A percentile compares a stretch with the other conserved stretches of the same genome.
phyloP scores from a whole-genome alignment of 2,329 filamentous ascomycete species.

The Aspergillus costaricaensis region DNA sequence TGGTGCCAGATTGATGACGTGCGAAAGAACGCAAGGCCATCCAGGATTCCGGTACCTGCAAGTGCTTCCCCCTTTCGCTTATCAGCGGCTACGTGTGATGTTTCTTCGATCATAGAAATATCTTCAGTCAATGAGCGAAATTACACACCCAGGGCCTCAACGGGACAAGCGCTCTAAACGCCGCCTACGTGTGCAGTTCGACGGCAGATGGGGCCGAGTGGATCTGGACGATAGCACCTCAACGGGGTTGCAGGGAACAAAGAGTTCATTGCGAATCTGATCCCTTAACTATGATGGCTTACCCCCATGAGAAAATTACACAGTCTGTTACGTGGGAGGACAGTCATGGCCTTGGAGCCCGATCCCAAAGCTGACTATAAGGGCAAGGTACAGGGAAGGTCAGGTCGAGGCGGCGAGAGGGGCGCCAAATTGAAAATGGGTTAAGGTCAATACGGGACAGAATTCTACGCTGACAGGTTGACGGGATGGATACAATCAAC shows the following conservation, averaged over 20 bases:
- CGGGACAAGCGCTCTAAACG: slow-evolving; percentile 39
- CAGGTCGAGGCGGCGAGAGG: neutral
- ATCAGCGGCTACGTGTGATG: slow-evolving; percentile 17
- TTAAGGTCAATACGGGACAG: neutral
- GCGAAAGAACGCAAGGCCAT: slow-evolving; percentile 6
- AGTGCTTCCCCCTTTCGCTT: slow-evolving; percentile 8
- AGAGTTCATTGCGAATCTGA: neutral
- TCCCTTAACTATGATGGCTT: neutral
- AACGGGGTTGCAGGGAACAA: slow-evolving; percentile 10
- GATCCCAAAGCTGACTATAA: neutral
- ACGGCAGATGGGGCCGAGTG: slow-evolving; percentile 13
- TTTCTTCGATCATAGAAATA: slow-evolving; percentile 4
- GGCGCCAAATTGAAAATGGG: slow-evolving; percentile 1
- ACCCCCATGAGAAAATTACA: neutral
- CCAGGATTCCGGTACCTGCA: slow-evolving; percentile 5
- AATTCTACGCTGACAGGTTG: slow-evolving; percentile 19
- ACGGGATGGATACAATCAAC: slow-evolving; percentile 17
- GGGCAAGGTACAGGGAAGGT: slow-evolving; percentile 4
- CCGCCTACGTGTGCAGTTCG: slow-evolving; percentile 22
- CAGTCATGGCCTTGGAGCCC: neutral
- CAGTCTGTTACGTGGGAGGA: neutral
- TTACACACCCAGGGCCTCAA: slow-evolving; percentile 17
- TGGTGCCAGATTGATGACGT: slow-evolving; percentile 7
- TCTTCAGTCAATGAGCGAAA: slow-evolving; percentile 19
- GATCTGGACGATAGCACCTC: slow-evolving; percentile 9